Evolutionary conservation across 2,329 filamentous ascomycete species (phyloP).

Genomic region (Trichoderma endophyticum): DNA sequence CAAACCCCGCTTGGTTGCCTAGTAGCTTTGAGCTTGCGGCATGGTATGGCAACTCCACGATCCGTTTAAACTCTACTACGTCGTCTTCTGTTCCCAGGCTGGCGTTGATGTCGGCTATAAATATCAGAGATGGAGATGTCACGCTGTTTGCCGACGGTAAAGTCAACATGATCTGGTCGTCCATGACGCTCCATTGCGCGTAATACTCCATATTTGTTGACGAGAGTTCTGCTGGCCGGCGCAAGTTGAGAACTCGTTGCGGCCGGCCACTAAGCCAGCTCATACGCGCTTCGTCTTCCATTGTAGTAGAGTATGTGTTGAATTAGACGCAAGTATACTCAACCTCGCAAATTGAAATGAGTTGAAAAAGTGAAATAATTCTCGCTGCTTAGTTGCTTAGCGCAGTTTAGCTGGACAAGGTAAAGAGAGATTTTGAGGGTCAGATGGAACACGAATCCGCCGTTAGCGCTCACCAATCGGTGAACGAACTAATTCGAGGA

Average conservation of each 20-base stretch:
- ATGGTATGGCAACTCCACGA: background rate
- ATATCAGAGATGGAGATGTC: background rate
- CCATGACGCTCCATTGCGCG: conserved; percentile 12
- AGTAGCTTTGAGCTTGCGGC: background rate
- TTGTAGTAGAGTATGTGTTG: background rate
- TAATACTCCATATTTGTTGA: background rate
- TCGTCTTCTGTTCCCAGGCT: background rate
- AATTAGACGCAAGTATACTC: background rate
- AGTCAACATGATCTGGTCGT: conserved; percentile 10
- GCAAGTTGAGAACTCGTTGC: background rate
- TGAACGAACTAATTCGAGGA: background rate
- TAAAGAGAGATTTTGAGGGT: background rate
- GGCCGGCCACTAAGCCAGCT: conserved; percentile 9
- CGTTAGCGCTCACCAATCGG: background rate
- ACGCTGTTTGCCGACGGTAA: background rate
- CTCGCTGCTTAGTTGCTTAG: background rate
- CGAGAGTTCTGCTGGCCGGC: background rate
- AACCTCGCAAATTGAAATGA: background rate
- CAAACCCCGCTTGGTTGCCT: background rate
- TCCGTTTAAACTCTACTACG: background rate
- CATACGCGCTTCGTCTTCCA: background rate
- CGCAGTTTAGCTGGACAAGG: background rate
- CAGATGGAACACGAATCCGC: background rate
- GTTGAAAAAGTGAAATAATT: background rate
- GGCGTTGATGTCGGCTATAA: background rate